Conservation (phyloP, 1,284 basidiomycete genomes). For the Trichosporon faecale region DNA sequence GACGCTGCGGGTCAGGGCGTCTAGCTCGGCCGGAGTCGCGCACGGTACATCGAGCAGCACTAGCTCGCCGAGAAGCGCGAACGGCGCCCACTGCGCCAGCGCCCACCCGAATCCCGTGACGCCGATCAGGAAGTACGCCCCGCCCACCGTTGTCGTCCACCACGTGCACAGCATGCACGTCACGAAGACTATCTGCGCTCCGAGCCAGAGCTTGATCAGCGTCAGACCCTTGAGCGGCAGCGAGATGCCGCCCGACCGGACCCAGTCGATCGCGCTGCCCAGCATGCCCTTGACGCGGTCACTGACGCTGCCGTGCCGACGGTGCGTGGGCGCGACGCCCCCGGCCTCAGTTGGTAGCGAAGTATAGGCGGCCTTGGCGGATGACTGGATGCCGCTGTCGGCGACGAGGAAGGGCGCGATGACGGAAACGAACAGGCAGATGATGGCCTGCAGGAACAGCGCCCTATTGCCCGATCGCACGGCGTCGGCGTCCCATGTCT, state of each 20-base stretch:
- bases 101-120: slow-evolving; percentile 56
- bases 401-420: slow-evolving; percentile 68
- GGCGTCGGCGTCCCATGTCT: slow-evolving; percentile 60
- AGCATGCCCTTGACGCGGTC: slow-evolving; percentile 18
- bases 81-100: slow-evolving; percentile 50
- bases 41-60: slow-evolving; percentile 43
- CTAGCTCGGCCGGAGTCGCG: background rate
- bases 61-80: slow-evolving; percentile 47
- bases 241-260: slow-evolving; percentile 26
- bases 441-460: slow-evolving; percentile 69
- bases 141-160: slow-evolving; percentile 48
- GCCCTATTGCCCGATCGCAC: slow-evolving; percentile 80
- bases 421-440: slow-evolving; percentile 68
- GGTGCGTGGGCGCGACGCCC: background rate
- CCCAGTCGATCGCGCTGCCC: slow-evolving; percentile 21
- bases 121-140: slow-evolving; percentile 54
- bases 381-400: slow-evolving; percentile 42
- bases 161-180: slow-evolving; percentile 51
- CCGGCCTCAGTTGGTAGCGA: background rate
- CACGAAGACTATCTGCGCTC: slow-evolving; percentile 49
- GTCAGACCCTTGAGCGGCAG: slow-evolving; percentile 48
- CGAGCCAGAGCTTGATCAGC: slow-evolving; percentile 44
- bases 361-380: background rate
- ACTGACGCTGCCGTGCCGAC: background rate
- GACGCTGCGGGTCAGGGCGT: background rate